phyloP scores from a whole-genome alignment of 208 protist genomes.

The Leptomonas pyrrhocoris region DNA sequence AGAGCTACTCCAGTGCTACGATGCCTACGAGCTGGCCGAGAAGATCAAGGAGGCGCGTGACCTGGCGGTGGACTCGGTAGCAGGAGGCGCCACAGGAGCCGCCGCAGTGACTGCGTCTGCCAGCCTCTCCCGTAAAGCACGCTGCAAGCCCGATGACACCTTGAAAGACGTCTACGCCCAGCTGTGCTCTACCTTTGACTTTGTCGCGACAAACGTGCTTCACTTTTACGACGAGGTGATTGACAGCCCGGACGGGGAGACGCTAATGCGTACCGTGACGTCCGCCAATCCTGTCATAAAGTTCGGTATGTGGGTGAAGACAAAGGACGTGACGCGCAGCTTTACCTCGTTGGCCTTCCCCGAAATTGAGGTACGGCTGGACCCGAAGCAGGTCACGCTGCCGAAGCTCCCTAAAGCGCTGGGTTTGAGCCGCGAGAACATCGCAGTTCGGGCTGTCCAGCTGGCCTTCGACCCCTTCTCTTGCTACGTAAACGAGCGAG shows the following conservation, averaged over 20 bases:
- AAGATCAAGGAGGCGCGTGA: conserved; percentile 72
- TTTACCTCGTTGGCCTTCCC: conserved; percentile 81
- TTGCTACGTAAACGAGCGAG: conserved; percentile 38
- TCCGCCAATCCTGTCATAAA: conserved; percentile 67
- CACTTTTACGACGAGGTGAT: conserved; percentile 84
- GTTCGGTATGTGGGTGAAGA: conserved; percentile 91
- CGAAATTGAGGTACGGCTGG: conserved; percentile 79
- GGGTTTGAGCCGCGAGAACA: conserved; percentile 90
- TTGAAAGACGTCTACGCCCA: conserved; percentile 68
- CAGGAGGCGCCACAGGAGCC: background rate
- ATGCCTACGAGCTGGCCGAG: conserved; percentile 75
- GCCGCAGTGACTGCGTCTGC: background rate
- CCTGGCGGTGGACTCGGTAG: conserved; percentile 5
- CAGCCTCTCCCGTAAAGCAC: background rate
- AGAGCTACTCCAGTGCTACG: conserved; percentile 69
- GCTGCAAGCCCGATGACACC: conserved; percentile 27
- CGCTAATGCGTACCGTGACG: conserved; percentile 59
- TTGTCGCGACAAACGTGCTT: conserved; percentile 70
- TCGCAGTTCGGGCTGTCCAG: conserved; percentile 87
- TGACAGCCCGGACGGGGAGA: conserved; percentile 81
- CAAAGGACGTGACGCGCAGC: conserved; percentile 85
- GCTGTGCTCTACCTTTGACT: conserved; percentile 75
- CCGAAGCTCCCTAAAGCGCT: conserved; percentile 87
- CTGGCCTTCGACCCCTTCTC: conserved; percentile 83
- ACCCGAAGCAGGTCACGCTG: conserved; percentile 73